Conservation (phyloP, 805 yeast species). For the Wickerhamomyces pijperi region DNA sequence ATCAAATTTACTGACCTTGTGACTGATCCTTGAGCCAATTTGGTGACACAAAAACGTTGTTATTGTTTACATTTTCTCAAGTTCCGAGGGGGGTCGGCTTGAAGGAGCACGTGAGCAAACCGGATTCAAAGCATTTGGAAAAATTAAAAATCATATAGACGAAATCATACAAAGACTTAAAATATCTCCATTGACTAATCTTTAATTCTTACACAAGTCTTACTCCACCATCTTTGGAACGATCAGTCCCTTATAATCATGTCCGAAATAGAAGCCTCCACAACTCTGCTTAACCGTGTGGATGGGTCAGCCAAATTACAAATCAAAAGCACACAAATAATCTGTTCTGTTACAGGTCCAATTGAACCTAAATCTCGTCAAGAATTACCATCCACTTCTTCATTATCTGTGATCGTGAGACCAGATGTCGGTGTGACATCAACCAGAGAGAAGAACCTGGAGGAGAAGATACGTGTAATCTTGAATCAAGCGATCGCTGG, state of each 20-base stretch:
- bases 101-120: too few relatives aligned
- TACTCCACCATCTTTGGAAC: too few relatives aligned
- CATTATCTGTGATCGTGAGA: constrained; percentile 66
- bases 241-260: background rate
- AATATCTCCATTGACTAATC: too few relatives aligned
- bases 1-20: too few relatives aligned
- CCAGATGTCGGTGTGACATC: constrained; percentile 70
- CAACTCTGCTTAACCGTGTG: constrained; percentile 36
- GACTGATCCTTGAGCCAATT: too few relatives aligned
- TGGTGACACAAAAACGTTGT: too few relatives aligned
- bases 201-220: too few relatives aligned
- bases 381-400: constrained; percentile 70
- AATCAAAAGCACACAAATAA: constrained; percentile 41
- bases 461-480: constrained; percentile 55
- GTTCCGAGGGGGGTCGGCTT: too few relatives aligned
- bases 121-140: too few relatives aligned
- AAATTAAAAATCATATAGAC: too few relatives aligned
- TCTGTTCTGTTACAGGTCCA: constrained; percentile 85
- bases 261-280: constrained; percentile 6
- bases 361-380: constrained; percentile 75
- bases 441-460: constrained; percentile 67
- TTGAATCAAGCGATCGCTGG: constrained; percentile 50
- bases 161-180: too few relatives aligned
- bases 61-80: too few relatives aligned
- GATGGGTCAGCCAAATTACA: constrained; percentile 71